Percentiles rank a stretch among this genome's conserved stretches.
Conservation (phyloP, 208 protist species). For the Leishmania tropica region DNA sequence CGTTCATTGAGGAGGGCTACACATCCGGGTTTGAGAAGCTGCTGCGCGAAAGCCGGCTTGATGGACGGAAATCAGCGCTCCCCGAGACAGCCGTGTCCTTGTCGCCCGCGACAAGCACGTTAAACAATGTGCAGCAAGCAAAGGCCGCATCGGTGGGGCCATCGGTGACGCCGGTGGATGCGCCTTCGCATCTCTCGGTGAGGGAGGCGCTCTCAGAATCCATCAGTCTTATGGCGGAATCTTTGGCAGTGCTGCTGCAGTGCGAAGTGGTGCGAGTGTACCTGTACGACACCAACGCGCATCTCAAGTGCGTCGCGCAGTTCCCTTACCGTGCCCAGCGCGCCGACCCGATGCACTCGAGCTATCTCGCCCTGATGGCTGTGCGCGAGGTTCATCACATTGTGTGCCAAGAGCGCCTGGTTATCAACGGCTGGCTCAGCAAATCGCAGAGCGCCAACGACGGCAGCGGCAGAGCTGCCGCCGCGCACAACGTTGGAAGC, state of each 20-base stretch:
- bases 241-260: slow-evolving; percentile 66
- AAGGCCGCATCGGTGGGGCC: background rate
- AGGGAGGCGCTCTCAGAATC: slow-evolving; percentile 42
- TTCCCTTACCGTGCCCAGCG: slow-evolving; percentile 53
- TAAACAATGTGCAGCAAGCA: background rate
- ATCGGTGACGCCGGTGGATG: background rate
- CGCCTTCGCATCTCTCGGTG: background rate
- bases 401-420: slow-evolving; percentile 76
- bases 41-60: slow-evolving; percentile 27
- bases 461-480: background rate
- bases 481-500: background rate
- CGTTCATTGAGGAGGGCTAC: slow-evolving; percentile 77
- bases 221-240: slow-evolving; percentile 76
- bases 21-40: slow-evolving; percentile 69
- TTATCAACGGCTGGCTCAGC: slow-evolving; percentile 66
- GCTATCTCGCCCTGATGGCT: slow-evolving; percentile 74
- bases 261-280: slow-evolving; percentile 91
- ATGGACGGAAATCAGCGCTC: background rate
- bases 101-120: background rate
- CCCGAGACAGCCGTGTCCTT: background rate
- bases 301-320: slow-evolving; percentile 66
- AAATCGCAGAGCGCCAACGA: slow-evolving; percentile 25
- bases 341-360: slow-evolving; percentile 76
- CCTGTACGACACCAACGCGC: slow-evolving; percentile 76
- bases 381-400: slow-evolving; percentile 79